Conservation (phyloP, 2,329 filamentous ascomycete genomes). For the Talaromyces sp. region DNA sequence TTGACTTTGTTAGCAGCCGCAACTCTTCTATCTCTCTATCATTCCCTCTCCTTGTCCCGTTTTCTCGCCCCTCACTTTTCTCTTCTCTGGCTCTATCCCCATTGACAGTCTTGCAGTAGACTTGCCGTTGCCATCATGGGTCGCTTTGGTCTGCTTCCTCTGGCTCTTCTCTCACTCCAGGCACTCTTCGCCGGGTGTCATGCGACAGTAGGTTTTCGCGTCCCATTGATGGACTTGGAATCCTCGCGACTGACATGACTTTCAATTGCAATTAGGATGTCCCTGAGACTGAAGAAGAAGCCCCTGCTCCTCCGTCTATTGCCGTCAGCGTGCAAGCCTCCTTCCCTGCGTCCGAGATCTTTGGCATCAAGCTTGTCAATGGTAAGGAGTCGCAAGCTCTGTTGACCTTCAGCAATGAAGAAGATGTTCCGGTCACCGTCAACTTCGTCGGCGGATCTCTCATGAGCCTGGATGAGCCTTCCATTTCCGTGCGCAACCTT, state of each 20-base stretch:
- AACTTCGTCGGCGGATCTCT: slow-evolving; percentile 73
- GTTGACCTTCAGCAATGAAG: slow-evolving; percentile 78
- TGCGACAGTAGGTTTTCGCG: slow-evolving; percentile 49
- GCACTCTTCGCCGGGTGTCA: slow-evolving; percentile 61
- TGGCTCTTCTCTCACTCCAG: slow-evolving; percentile 67
- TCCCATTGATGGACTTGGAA: slow-evolving; percentile 1
- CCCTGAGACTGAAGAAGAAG: slow-evolving; percentile 60
- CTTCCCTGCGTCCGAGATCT: slow-evolving; percentile 69
- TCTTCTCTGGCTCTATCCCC: slow-evolving; percentile 6
- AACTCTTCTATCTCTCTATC: background rate
- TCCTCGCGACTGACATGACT: slow-evolving; percentile 2
- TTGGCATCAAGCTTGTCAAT: slow-evolving; percentile 94
- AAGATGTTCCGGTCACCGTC: slow-evolving; percentile 68
- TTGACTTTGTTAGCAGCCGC: background rate
- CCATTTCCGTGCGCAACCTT: slow-evolving; percentile 73
- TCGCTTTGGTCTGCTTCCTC: slow-evolving; percentile 64
- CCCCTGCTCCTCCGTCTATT: slow-evolving; percentile 56
- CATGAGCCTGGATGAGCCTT: slow-evolving; percentile 53
- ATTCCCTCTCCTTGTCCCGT: slow-evolving; percentile 15
- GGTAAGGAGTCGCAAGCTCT: slow-evolving; percentile 78
- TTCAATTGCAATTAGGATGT: slow-evolving; percentile 42
- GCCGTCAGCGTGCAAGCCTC: slow-evolving; percentile 52
- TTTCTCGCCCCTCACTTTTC: slow-evolving; percentile 10
- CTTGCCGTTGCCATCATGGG: slow-evolving; percentile 54
- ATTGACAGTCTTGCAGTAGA: slow-evolving; percentile 2